Conservation (phyloP, 2,329 filamentous ascomycete species). For the Scytalidium lignicola region DNA sequence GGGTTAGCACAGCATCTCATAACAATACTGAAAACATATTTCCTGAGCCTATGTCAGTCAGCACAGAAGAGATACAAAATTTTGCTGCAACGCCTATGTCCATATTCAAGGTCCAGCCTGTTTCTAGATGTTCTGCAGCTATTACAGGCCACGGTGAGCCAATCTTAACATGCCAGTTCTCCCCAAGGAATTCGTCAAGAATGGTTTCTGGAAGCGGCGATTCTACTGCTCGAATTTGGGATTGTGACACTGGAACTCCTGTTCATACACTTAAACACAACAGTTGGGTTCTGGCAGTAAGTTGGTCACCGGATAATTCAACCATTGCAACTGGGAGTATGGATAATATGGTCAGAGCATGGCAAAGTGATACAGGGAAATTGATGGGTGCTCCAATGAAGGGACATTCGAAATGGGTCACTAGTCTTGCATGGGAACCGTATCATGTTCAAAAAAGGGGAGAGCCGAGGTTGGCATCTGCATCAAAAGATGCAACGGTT, state of each 20-base stretch:
- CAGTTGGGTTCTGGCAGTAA: slow-evolving; percentile 85
- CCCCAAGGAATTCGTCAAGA: slow-evolving; percentile 67
- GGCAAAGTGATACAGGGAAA: slow-evolving; percentile 79
- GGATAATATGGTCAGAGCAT: slow-evolving; percentile 87
- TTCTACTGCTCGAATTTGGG: slow-evolving; percentile 87
- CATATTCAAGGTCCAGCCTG: slow-evolving; percentile 87
- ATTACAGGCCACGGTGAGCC: slow-evolving; percentile 90
- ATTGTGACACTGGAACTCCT: slow-evolving; percentile 88
- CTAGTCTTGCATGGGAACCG: slow-evolving; percentile 85
- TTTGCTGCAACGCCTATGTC: slow-evolving; percentile 72
- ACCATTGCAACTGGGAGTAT: slow-evolving; percentile 85
- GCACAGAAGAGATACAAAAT: slow-evolving; percentile 34
- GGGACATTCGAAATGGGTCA: slow-evolving; percentile 87
- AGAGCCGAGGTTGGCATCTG: slow-evolving; percentile 76
- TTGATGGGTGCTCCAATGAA: slow-evolving; percentile 64
- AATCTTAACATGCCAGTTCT: slow-evolving; percentile 83
- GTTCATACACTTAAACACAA: slow-evolving; percentile 80
- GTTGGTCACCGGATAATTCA: slow-evolving; percentile 79
- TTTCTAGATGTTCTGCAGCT: slow-evolving; percentile 81
- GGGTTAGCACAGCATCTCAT: too few species aligned
- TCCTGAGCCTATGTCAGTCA: slow-evolving; percentile 28
- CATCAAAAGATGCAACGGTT: slow-evolving; percentile 84
- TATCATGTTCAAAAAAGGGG: slow-evolving; percentile 74
- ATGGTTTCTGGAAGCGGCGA: slow-evolving; percentile 90
- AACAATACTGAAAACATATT: too few species aligned